phyloP scores from a whole-genome alignment of 352 stramenopile genomes.

The Phytophthora boehmeriae region DNA sequence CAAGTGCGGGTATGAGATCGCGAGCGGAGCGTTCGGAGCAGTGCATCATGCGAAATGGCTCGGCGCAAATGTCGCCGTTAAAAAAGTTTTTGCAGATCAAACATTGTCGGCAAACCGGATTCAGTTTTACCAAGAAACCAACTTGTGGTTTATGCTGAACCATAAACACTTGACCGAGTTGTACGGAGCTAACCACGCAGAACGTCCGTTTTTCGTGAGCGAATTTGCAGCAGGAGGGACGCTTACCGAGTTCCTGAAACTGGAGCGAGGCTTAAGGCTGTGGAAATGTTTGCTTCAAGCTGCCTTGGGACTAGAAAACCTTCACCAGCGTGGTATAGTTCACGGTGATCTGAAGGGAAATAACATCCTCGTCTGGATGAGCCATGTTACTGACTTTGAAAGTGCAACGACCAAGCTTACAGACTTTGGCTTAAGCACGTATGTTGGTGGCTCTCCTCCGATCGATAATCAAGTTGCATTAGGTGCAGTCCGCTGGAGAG shows the following conservation, averaged over 20 bases:
- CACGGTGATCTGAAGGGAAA: constrained; percentile 9
- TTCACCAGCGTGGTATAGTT: constrained; percentile 7
- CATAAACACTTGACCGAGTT: constrained; percentile 4
- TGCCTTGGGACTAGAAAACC: neutral
- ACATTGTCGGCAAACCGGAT: neutral
- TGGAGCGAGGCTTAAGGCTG: neutral
- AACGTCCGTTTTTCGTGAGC: constrained; percentile 1
- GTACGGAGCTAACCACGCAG: constrained; percentile 8
- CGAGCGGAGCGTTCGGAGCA: constrained; percentile 3
- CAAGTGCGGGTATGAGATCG: too few relatives aligned
- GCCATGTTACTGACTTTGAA: too few relatives aligned
- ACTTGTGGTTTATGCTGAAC: constrained; percentile 11
- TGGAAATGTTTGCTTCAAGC: neutral
- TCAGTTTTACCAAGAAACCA: neutral
- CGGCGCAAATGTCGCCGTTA: constrained; percentile 5
- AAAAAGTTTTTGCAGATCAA: neutral
- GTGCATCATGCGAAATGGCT: constrained; percentile 4
- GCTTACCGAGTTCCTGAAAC: neutral
- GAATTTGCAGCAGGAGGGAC: neutral
- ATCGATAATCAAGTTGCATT: neutral
- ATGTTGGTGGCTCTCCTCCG: neutral
- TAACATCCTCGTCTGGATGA: constrained; percentile 5
- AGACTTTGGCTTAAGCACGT: constrained; percentile 9
- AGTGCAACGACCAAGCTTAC: neutral
- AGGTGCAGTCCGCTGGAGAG: constrained; percentile 1